phyloP scores from a whole-genome alignment of 176 grass and related monocot species.

The Bothriochloa decipiens region DNA sequence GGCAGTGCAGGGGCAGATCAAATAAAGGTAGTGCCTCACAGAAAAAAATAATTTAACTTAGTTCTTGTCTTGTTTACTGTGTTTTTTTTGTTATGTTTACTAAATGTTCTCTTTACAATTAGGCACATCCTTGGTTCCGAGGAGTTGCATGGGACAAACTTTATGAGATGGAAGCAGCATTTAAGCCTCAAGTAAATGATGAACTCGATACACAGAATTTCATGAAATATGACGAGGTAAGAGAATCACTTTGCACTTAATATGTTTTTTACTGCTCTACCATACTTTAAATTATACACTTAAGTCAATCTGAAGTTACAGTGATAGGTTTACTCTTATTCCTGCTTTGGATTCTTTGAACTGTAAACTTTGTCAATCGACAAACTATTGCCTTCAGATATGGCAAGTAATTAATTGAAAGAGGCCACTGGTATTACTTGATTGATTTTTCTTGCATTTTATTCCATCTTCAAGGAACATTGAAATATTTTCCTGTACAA shows the following conservation, averaged over 20 bases:
- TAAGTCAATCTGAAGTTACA: conserved; percentile 21
- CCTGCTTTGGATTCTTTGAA: conserved; percentile 15
- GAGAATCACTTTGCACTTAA: conserved; percentile 13
- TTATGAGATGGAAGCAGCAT: conserved; percentile 97
- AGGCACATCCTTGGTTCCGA: conserved; percentile 95
- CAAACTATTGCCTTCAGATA: conserved; percentile 31
- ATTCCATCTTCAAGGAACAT: conserved; percentile 20
- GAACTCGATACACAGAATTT: conserved; percentile 98
- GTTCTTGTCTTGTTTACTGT: conserved; percentile 9
- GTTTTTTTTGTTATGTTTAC: conserved; percentile 25
- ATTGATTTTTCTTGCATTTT: conserved; percentile 34
- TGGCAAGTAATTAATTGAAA: neutral
- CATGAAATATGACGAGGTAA: conserved; percentile 98
- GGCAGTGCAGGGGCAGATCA: conserved; percentile 81
- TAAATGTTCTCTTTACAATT: conserved; percentile 41
- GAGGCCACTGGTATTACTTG: conserved; percentile 14
- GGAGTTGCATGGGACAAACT: conserved; percentile 92
- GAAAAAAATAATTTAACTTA: conserved; percentile 13
- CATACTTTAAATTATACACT: conserved; percentile 11
- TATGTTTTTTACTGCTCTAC: conserved; percentile 2
- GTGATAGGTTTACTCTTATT: conserved; percentile 21
- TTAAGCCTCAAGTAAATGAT: conserved; percentile 92
- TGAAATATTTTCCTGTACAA: neutral
- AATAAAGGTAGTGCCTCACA: conserved; percentile 73
- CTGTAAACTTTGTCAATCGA: conserved; percentile 13